Conservation (phyloP, 495 filamentous ascomycete genomes). For the Penicillium malachiteum region DNA sequence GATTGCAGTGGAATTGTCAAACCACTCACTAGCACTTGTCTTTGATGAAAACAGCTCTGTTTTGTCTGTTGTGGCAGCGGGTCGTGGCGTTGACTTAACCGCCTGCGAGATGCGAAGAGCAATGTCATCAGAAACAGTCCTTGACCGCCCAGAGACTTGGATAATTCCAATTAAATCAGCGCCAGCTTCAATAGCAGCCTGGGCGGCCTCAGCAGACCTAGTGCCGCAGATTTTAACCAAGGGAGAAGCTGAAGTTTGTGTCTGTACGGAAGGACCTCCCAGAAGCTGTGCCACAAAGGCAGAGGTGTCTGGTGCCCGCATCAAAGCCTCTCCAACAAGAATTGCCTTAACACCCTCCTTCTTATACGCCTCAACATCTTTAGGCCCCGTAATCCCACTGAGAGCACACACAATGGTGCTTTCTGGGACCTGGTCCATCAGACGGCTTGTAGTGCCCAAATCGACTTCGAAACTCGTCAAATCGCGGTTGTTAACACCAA, state of each 20-base stretch:
- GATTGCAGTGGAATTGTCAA: slow-evolving; percentile 54
- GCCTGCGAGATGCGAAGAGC: slow-evolving; percentile 77
- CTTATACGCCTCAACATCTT: slow-evolving; percentile 85
- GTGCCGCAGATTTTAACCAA: slow-evolving; percentile 98
- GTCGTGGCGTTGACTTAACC: slow-evolving; percentile 61
- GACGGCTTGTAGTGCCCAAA: slow-evolving; percentile 84
- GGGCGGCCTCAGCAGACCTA: slow-evolving; percentile 75
- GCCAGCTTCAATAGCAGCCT: slow-evolving; percentile 78
- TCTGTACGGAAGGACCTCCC: slow-evolving; percentile 45
- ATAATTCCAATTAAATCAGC: slow-evolving; percentile 95
- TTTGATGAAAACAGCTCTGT: slow-evolving; percentile 12
- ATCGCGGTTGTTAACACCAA: slow-evolving; percentile 97
- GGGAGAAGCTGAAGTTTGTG: slow-evolving; percentile 33
- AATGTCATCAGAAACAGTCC: slow-evolving; percentile 71
- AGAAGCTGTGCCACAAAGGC: slow-evolving; percentile 81
- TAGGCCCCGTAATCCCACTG: slow-evolving; percentile 88
- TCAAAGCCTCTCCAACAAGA: slow-evolving; percentile 92
- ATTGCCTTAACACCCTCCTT: slow-evolving; percentile 89
- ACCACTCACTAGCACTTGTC: slow-evolving; percentile 55
- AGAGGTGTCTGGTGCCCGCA: slow-evolving; percentile 79
- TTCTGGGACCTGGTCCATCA: slow-evolving; percentile 80
- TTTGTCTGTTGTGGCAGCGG: slow-evolving; percentile 39
- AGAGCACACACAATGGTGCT: slow-evolving; percentile 92
- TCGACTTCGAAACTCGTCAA: slow-evolving; percentile 96
- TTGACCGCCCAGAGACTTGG: slow-evolving; percentile 74